A percentile compares a stretch with the other conserved stretches of the same genome.
Conservation (phyloP, 2,329 filamentous ascomycete genomes). For the Macrophomina pseudophaseolina region DNA sequence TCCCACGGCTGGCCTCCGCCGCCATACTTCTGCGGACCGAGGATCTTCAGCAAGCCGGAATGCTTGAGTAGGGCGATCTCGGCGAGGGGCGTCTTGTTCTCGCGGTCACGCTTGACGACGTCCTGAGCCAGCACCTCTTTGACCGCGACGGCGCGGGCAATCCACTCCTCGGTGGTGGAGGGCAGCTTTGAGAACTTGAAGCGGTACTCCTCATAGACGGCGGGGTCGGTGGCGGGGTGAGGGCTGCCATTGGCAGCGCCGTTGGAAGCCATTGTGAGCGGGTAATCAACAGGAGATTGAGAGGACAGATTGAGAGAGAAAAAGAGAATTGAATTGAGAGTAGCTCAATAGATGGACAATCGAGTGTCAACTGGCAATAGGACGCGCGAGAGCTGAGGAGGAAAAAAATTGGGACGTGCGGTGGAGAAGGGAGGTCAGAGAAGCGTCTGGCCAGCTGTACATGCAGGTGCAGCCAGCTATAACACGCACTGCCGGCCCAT, state of each 20-base stretch:
- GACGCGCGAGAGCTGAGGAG: neutral
- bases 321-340: neutral
- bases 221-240: slow-evolving; percentile 41
- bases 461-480: slow-evolving; percentile 14
- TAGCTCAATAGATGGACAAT: slow-evolving; percentile 2
- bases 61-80: slow-evolving; percentile 60
- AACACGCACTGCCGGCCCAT: neutral
- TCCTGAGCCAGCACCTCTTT: slow-evolving; percentile 57
- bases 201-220: slow-evolving; percentile 48
- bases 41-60: slow-evolving; percentile 56
- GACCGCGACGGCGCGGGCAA: slow-evolving; percentile 56
- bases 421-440: neutral
- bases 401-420: neutral
- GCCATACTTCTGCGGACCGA: slow-evolving; percentile 57
- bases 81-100: slow-evolving; percentile 58
- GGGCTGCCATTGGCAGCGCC: neutral
- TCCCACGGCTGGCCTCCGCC: slow-evolving; percentile 60
- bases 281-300: neutral
- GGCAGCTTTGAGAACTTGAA: slow-evolving; percentile 47
- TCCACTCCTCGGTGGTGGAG: slow-evolving; percentile 50
- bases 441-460: neutral
- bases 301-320: neutral
- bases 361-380: neutral
- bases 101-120: slow-evolving; percentile 54
- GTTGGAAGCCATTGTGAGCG: slow-evolving; percentile 12